phyloP scores from a whole-genome alignment of 805 yeast genomes.

The Metschnikowia aberdeeniae region DNA sequence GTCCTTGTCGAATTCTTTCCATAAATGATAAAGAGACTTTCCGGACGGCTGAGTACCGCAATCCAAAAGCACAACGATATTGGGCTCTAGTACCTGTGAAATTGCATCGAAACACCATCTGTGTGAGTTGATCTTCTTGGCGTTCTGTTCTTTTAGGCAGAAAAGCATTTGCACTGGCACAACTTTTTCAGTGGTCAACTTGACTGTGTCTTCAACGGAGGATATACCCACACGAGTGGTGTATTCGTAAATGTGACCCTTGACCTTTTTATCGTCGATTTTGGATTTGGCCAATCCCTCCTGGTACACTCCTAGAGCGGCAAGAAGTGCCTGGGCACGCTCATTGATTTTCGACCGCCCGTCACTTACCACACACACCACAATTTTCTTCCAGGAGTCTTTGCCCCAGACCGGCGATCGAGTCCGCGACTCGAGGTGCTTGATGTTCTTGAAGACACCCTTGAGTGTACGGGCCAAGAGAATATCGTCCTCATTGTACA shows the following conservation, averaged over 20 bases:
- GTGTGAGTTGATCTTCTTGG: conserved; percentile 89
- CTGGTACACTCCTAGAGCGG: conserved; percentile 87
- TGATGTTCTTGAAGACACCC: conserved; percentile 82
- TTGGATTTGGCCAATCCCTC: conserved; percentile 93
- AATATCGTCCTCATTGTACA: conserved; percentile 81
- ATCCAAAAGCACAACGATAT: conserved; percentile 78
- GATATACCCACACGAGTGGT: conserved; percentile 85
- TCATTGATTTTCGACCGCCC: conserved; percentile 84
- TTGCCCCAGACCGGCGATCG: conserved; percentile 81
- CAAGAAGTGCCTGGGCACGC: conserved; percentile 71
- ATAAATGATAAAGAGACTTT: conserved; percentile 79
- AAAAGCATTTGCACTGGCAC: conserved; percentile 85
- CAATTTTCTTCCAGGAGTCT: conserved; percentile 92
- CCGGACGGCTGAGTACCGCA: conserved; percentile 92
- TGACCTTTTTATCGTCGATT: conserved; percentile 77
- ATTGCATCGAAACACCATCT: conserved; percentile 96
- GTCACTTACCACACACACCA: conserved; percentile 84
- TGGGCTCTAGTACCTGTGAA: conserved; percentile 76
- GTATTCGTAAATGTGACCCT: conserved; percentile 88
- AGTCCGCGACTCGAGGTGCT: conserved; percentile 62
- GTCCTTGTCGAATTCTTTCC: conserved; percentile 78
- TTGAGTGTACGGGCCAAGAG: conserved; percentile 79
- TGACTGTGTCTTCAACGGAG: conserved; percentile 49
- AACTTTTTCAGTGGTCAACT: conserved; percentile 48
- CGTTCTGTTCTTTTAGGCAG: conserved; percentile 85